Evolutionary conservation across 2,329 filamentous ascomycete genomes (phyloP), one percentile per base, ranked within the genome.

Genomic region (Xylariaceae sp.): DNA sequence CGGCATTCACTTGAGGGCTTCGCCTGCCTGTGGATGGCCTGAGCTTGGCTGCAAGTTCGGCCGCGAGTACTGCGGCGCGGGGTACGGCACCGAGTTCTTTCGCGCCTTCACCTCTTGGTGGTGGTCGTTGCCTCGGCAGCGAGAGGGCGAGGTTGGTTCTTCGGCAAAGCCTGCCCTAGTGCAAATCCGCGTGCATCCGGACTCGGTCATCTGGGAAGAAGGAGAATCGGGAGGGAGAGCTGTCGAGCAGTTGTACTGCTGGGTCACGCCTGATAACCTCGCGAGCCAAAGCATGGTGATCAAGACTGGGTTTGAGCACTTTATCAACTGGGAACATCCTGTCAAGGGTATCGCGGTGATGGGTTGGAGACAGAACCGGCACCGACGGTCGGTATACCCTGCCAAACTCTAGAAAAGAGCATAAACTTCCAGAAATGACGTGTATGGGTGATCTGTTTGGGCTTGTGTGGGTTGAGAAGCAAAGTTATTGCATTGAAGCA

Each of bases 241-340:
- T 4, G 8, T 37, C n/a, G 41, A 40, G 26, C 14, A 40, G 13
- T 24, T 44, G 13, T 44, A 41, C 23, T 30, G 30, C 19, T 44
- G 30, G 29, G 18, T 34, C 3, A 12, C 24, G n/a, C 17, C 26
- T 15, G 27, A 35, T 21, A 38, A 41, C 9, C 12, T 26, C 13
- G 38, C 41, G 11, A 44, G 21, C 9, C 24, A 35, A 19, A 23
- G 21, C 17, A 11, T 60, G 55, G 39, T 38, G 41, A 17, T 31
- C 45, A 23, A 49, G 36, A 9, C 57, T 47, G 5, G 59, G 56
- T 16, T 54, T 57, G 33, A 52, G 39, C 14, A 57, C 51, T 13
- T 59, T 51, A 18, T 31, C 23, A 36, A 23, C 9, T 40, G 41
- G 32, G 12, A 40, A 15, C 32, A 43, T 9, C 36, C 41, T 3